phyloP scores from a whole-genome alignment of 345 rosid species.

The Diplotaxis tenuifolia region DNA sequence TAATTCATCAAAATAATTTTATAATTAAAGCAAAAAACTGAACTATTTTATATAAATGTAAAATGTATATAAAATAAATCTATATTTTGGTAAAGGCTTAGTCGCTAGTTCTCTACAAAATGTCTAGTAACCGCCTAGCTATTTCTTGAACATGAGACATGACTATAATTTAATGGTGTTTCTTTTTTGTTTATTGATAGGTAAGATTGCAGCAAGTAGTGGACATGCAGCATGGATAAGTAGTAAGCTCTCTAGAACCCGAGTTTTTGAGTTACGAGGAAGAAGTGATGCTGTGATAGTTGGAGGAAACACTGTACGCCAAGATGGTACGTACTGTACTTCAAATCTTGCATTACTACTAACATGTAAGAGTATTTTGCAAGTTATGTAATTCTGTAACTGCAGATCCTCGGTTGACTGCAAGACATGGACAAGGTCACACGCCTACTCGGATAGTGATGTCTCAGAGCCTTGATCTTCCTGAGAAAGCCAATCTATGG shows the following conservation, averaged over 20 bases:
- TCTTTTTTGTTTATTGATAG: constrained; percentile 38
- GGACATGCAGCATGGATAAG: constrained; percentile 98
- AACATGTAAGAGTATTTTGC: not conserved
- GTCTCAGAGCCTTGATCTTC: constrained; percentile 81
- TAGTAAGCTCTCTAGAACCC: constrained; percentile 69
- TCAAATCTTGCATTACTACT: not conserved
- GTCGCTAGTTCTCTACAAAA: too few species aligned
- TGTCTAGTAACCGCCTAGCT: too few species aligned
- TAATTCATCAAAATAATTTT: too few species aligned
- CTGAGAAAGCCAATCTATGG: constrained; percentile 88
- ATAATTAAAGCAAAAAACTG: too few species aligned
- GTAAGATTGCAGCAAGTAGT: constrained; percentile 89
- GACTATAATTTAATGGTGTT: not conserved
- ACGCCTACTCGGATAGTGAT: constrained; percentile 81
- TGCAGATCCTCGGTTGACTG: constrained; percentile 83
- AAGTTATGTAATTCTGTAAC: constrained; percentile 11
- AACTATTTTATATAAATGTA: too few species aligned
- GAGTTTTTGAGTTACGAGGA: constrained; percentile 83
- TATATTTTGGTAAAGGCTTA: too few species aligned
- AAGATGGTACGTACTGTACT: constrained; percentile 60
- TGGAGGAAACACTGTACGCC: constrained; percentile 89
- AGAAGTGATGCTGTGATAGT: constrained; percentile 87
- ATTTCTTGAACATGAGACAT: too few species aligned
- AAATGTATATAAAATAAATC: too few species aligned
- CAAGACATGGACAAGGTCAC: constrained; percentile 89